Evolutionary conservation across 2,329 filamentous ascomycete species (phyloP).

Genomic region (Pseudogymnoascus sp.): DNA sequence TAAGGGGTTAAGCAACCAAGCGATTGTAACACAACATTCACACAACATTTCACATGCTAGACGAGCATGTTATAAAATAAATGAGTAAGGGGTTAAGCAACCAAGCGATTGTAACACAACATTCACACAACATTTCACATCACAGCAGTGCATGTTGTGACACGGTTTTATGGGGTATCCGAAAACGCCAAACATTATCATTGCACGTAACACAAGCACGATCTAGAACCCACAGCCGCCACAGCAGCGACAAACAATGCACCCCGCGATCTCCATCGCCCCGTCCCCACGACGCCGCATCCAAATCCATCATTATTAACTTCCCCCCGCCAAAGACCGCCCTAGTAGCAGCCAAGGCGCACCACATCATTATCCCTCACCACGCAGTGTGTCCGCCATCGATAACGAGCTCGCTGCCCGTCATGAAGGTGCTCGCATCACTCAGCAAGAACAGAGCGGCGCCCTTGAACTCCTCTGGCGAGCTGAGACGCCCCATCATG

Average conservation of each 20-base stretch:
- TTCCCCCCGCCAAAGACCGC: neutral
- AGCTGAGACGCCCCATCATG: constrained; percentile 66
- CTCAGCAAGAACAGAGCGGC: constrained; percentile 61
- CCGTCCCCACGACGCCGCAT: neutral
- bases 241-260: neutral
- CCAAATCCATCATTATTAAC: neutral
- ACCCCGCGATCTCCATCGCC: constrained; percentile 1
- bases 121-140: neutral
- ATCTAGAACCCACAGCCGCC: neutral
- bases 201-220: neutral
- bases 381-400: constrained; percentile 57
- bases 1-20: neutral
- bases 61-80: neutral
- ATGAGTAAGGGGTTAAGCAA: neutral
- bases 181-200: constrained; percentile 3
- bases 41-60: too few relatives aligned
- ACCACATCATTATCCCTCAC: constrained; percentile 4
- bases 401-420: constrained; percentile 58
- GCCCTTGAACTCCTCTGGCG: constrained; percentile 61
- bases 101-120: neutral
- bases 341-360: neutral
- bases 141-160: neutral
- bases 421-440: constrained; percentile 63
- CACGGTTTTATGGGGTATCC: neutral
- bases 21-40: neutral